These are phyloP conservation scores for Hibiscus tridactylites DNA, from an alignment of 345 rosid species.

Conservation along the genomic window DNA sequence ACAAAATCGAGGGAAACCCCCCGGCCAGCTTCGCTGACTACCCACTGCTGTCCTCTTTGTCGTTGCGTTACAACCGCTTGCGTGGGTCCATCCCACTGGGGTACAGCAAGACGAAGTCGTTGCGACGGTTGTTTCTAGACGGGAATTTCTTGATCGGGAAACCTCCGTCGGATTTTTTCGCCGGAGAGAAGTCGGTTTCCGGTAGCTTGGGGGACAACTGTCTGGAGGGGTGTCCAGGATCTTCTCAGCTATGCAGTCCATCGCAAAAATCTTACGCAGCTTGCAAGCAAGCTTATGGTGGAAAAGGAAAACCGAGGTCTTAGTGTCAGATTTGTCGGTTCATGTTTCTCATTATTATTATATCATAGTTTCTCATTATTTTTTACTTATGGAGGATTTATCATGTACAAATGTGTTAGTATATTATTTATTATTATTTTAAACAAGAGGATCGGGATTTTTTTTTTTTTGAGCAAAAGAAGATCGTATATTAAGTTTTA, in stretches of 20 bases:
- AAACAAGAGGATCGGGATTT: too few relatives aligned
- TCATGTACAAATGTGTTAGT: too few relatives aligned
- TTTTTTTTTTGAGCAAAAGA: too few relatives aligned
- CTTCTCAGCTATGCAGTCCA: conserved; percentile 62
- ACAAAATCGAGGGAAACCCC: conserved; percentile 42
- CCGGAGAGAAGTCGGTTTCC: conserved; percentile 25
- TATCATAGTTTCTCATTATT: too few relatives aligned
- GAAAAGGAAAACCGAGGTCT: conserved; percentile 58
- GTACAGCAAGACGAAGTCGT: conserved; percentile 38
- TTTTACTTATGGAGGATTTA: too few relatives aligned
- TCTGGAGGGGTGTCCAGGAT: conserved; percentile 59
- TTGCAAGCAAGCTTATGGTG: conserved; percentile 76
- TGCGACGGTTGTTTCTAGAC: conserved; percentile 61
- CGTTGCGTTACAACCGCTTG: conserved; percentile 65
- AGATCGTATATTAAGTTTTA: too few relatives aligned
- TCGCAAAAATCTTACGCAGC: conserved; percentile 63
- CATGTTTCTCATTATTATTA: neutral
- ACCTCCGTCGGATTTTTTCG: conserved; percentile 54
- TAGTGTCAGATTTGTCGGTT: conserved; percentile 14
- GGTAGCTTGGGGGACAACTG: conserved; percentile 92
- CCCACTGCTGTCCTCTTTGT: conserved; percentile 54
- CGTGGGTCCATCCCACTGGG: conserved; percentile 65
- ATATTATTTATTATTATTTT: too few relatives aligned
- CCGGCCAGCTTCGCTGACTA: conserved; percentile 49
- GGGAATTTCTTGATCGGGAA: conserved; percentile 81